These are phyloP conservation scores for Carex cristatella DNA, from an alignment of 176 grass and related monocot species.

Conservation along the genomic window DNA sequence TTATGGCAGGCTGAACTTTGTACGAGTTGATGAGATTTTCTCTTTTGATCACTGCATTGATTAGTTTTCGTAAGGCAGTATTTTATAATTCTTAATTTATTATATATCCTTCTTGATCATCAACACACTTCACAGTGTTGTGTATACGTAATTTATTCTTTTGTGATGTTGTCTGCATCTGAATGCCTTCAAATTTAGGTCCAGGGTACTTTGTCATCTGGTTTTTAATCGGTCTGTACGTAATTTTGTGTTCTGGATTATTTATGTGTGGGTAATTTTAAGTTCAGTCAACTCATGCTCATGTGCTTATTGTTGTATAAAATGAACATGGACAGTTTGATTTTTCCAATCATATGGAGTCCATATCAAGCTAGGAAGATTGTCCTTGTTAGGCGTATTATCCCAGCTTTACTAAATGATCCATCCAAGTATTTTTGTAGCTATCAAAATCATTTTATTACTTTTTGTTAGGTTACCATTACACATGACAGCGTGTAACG, in stretches of 20 bases:
- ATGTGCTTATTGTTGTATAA: not conserved
- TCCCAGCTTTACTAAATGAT: not conserved
- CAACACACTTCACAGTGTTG: not conserved
- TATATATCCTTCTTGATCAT: not conserved
- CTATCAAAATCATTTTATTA: not conserved
- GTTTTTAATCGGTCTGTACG: not conserved
- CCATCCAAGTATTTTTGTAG: not conserved
- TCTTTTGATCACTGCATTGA: not conserved
- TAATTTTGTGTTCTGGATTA: not conserved
- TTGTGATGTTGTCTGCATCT: not conserved
- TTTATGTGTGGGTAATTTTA: not conserved
- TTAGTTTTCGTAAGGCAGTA: not conserved
- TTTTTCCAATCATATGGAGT: not conserved
- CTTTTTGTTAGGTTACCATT: not conserved
- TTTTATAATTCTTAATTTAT: no score
- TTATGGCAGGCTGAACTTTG: not conserved
- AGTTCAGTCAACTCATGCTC: not conserved
- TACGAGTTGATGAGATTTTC: not conserved
- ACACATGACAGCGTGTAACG: not conserved
- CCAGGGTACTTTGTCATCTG: not conserved
- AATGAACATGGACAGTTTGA: not conserved
- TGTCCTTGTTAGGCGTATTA: no score
- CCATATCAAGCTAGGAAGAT: not conserved
- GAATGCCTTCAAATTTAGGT: not conserved
- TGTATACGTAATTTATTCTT: not conserved